Conservation (phyloP, 208 protist species). For the Vickermania spadyakhi region DNA sequence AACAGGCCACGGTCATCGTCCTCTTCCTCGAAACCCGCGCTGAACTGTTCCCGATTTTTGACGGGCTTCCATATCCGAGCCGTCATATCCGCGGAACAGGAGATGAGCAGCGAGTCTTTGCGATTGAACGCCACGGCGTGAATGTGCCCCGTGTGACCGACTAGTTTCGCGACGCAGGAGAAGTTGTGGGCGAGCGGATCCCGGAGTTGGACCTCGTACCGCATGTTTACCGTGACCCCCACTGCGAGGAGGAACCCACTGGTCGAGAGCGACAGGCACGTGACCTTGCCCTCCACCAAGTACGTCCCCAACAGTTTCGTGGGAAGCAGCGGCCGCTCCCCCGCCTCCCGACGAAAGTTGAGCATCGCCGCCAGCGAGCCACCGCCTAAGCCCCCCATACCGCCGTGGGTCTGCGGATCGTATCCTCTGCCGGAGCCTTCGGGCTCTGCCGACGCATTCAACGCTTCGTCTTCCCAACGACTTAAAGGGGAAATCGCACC, state of each 20-base stretch:
- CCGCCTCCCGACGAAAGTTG: slow-evolving; percentile 27
- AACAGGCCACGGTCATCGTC: slow-evolving; percentile 11
- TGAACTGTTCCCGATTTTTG: slow-evolving; percentile 3
- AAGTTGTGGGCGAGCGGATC: slow-evolving; percentile 22
- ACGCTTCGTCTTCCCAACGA: neutral
- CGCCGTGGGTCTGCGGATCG: neutral
- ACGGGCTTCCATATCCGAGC: slow-evolving; percentile 42
- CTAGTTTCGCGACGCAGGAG: slow-evolving; percentile 21
- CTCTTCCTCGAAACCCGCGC: slow-evolving; percentile 1
- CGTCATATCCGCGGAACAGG: slow-evolving; percentile 66
- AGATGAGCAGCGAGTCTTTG: slow-evolving; percentile 42
- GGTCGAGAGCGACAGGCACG: slow-evolving; percentile 47
- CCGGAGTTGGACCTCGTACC: slow-evolving; percentile 56
- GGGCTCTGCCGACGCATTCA: neutral
- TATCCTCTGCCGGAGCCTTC: slow-evolving; percentile 2
- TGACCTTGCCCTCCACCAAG: slow-evolving; percentile 37
- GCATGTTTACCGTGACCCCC: slow-evolving; percentile 45
- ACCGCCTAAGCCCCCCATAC: neutral
- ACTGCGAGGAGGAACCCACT: slow-evolving; percentile 30
- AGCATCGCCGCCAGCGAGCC: neutral
- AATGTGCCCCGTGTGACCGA: slow-evolving; percentile 56
- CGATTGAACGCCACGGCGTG: slow-evolving; percentile 43
- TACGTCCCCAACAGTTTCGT: slow-evolving; percentile 30
- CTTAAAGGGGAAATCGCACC: slow-evolving; percentile 14
- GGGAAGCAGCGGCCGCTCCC: slow-evolving; percentile 55